Evolutionary conservation across 2,329 filamentous ascomycete species (phyloP), one percentile per base, ranked within the genome.

Genomic region (Fusarium sp.): DNA sequence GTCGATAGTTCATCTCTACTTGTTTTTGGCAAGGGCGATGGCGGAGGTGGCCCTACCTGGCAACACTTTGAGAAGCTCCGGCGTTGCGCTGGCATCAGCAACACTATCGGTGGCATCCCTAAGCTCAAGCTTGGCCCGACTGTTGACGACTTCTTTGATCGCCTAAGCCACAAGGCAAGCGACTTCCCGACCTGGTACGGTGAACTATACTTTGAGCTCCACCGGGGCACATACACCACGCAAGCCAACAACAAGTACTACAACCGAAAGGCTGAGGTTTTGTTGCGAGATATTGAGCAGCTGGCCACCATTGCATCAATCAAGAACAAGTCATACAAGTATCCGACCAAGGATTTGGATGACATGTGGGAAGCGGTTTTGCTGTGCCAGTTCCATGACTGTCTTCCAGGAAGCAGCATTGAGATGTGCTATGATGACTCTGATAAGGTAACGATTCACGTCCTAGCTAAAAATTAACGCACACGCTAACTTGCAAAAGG

Each of bases 401-500:
- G 96, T 78, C 86, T 99, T 54, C 96, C 96, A 1, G 96, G 96
- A 60, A 98, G 94, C 78, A 93, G 90, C 36, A 98, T 99, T 74
- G 95, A 97, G 80, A 98, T 98, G 94, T 97, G 94, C 80, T 98
- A 98, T 75, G 94, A 97, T 78, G 96, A 99, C 78, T 97, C 95
- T 4, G 92, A 97, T 77, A 88, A 94, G 82, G 88, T 89, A 80
- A 78, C 82, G 37, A 7, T 3, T 30, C 10, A 10, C 27, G 3
- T 16, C 8, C 30, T 5, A 3, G 18, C 40, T 10, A 27, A n/a
- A 30, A 27, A 3, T 12, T 12, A 34, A 43, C 7, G 23, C 44
- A 9, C 31, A 9, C 62, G 18, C 46, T 60, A 66, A 74, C 41
- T 27, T 36, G 12, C 6, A 18, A 13, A 55, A 91, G 87, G 86